Base-by-base conservation (phyloP, 495 filamentous ascomycete genomes). In the Aspergillus panamensis region DNA sequence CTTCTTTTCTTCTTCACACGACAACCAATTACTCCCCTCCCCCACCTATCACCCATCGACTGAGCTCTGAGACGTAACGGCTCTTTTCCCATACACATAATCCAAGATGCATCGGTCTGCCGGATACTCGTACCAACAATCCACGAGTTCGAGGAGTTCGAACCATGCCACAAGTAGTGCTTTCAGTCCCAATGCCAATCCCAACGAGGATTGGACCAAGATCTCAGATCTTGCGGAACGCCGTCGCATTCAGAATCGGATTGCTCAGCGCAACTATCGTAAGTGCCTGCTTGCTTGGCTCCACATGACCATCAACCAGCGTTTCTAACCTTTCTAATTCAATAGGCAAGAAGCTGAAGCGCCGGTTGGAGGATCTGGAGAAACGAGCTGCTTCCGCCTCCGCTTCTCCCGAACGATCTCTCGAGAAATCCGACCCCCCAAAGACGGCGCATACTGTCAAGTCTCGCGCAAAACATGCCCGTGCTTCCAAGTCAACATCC, bases 171-270 rank as follows among this genome's bases (percentile, higher is more conserved):
- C 91, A 44, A 95, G 92, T 77, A 96, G 91, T 71, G 94, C 95
- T 61, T 97, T 97, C 83, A 96, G 92, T 77, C 88, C 88, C 62
- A 94, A 89, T 59, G 95, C 94, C 64, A 94, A 97, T 73, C 92
- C 94, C 54, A 92, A 96, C 63, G 93, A 97, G 75, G 93, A 97
- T 78, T 97, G 93, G 93, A 97, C 93, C 68, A 94, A 97, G 84
- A 96, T 97, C 74, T 96, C 94, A 44, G 93, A 97, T 69, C 82
- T 97, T 40, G 93, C 93, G 53, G 93, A 97, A 77, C 84, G 93
- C 62, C 81, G 93, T 68, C 82, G 93, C 66, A 97, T 97, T 76
- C 93, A 97, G 76, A 97, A 97, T 75, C 84, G 93, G 50, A 97
- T 97, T 75, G 93, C 93, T 42, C 93, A 97, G 76, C 87, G 93